Evolutionary conservation across 495 filamentous ascomycete species (phyloP).

Genomic region (Xanthoparmelia taractica): DNA sequence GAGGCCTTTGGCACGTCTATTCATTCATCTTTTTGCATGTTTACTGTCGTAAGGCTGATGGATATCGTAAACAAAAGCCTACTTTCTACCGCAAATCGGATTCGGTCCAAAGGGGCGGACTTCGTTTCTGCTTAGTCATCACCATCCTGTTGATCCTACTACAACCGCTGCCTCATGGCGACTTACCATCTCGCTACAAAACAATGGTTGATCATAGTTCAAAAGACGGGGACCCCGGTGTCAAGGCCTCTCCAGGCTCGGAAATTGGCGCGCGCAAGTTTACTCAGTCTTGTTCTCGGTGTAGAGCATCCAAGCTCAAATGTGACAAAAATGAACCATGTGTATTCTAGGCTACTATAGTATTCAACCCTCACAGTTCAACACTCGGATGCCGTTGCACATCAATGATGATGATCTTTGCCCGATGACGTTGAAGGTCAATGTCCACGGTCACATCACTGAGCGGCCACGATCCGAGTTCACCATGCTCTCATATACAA

Average conservation of each 20-base stretch:
- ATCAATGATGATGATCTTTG: conserved; percentile 29
- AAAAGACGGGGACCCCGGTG: neutral
- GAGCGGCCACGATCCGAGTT: conserved; percentile 31
- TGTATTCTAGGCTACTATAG: conserved; percentile 30
- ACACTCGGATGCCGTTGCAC: conserved; percentile 27
- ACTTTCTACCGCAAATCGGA: too few species aligned
- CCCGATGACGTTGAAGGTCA: neutral
- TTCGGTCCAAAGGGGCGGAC: too few species aligned
- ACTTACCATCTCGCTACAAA: neutral
- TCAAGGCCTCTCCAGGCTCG: neutral
- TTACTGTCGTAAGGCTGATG: too few species aligned
- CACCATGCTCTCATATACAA: conserved; percentile 31
- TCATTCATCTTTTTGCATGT: too few species aligned
- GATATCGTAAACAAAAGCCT: too few species aligned
- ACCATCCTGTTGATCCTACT: too few species aligned
- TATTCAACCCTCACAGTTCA: conserved; percentile 28
- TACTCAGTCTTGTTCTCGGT: conserved; percentile 28
- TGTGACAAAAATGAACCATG: conserved; percentile 30
- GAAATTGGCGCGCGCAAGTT: conserved; percentile 13
- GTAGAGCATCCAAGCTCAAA: conserved; percentile 30
- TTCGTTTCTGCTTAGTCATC: too few species aligned
- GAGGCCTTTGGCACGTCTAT: too few species aligned
- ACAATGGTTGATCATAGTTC: neutral
- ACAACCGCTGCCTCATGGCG: too few species aligned
- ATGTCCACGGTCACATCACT: conserved; percentile 10